Evolutionary conservation across 1,139 yeast genomes (phyloP).

Genomic region (Sugiyamaella castrensis): DNA sequence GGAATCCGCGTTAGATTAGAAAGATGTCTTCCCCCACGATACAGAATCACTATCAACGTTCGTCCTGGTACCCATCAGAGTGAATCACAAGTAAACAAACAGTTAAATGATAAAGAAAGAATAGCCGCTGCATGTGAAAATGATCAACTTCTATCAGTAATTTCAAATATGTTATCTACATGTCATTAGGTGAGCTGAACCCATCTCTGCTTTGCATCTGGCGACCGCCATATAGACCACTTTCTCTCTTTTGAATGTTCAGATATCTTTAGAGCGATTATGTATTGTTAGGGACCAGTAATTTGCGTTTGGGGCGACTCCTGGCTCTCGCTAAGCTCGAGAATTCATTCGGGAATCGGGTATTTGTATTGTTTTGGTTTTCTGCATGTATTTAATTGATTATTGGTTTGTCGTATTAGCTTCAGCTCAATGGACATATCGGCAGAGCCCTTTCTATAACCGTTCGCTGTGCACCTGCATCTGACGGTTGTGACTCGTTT

Average conservation of each 20-base stretch:
- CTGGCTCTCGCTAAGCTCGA: conserved; percentile 1
- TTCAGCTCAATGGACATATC: no score
- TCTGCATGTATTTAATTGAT: no score
- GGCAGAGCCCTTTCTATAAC: no score
- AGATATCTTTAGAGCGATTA: no score
- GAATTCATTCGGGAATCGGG: background rate
- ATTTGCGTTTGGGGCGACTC: no score
- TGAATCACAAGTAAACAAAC: conserved; percentile 93
- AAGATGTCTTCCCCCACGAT: conserved; percentile 81
- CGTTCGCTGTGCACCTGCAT: no score
- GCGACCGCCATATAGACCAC: background rate
- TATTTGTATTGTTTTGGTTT: no score
- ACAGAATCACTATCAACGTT: conserved; percentile 71
- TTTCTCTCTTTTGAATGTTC: background rate
- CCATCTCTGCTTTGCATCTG: background rate
- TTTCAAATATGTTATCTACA: conserved; percentile 86
- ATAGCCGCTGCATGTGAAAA: conserved; percentile 99
- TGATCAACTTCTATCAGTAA: conserved; percentile 82
- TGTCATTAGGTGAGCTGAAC: conserved; percentile 41
- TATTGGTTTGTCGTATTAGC: no score
- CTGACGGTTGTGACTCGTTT: no score
- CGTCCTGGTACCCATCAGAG: conserved; percentile 95
- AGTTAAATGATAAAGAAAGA: conserved; percentile 93
- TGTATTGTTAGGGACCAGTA: no score
- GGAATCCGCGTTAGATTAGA: conserved; percentile 92